Conservation (phyloP, 2,329 filamentous ascomycete genomes). For the Trichoderma sp. region DNA sequence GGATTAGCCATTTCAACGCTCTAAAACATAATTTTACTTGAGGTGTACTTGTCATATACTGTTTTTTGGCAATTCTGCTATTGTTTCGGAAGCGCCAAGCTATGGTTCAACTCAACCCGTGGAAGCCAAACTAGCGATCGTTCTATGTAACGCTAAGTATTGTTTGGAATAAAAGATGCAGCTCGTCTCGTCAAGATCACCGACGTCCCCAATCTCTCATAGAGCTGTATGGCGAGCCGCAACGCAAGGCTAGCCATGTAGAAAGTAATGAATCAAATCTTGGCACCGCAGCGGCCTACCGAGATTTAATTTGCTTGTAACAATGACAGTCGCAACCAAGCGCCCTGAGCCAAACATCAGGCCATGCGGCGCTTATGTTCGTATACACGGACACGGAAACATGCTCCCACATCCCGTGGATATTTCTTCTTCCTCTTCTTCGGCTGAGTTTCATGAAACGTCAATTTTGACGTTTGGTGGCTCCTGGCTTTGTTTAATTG, state of each 20-base stretch:
- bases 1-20: background rate
- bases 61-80: background rate
- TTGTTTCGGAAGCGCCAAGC: too few species aligned
- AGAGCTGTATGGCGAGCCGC: background rate
- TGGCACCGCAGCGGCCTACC: background rate
- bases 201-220: background rate
- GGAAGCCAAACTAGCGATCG: background rate
- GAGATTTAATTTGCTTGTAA: background rate
- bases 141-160: background rate
- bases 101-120: background rate
- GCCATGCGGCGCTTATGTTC: background rate
- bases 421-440: background rate
- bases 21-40: background rate
- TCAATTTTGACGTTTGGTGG: background rate
- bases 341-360: background rate
- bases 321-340: background rate
- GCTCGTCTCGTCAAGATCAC: background rate
- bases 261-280: background rate
- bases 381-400: background rate
- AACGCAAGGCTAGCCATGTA: background rate
- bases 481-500: background rate
- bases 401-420: background rate
- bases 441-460: background rate
- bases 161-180: background rate
- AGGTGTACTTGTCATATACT: background rate